A percentile compares a stretch with the other conserved stretches of the same genome.
Evolutionary conservation across 306 rosid species (phyloP).

Genomic region (Malus sylvestris): DNA sequence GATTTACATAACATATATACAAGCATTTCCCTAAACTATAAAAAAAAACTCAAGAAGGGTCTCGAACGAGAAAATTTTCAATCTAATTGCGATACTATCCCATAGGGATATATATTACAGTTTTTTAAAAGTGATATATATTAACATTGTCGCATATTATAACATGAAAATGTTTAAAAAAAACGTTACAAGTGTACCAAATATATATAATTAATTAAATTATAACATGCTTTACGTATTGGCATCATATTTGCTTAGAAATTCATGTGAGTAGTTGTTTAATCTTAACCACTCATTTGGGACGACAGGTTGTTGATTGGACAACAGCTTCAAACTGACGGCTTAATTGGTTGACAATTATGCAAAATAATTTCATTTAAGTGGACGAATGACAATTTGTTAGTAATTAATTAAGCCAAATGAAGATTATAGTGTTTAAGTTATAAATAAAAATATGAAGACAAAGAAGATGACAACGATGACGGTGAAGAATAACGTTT

Average conservation of each 20-base stretch:
- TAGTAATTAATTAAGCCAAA: neutral
- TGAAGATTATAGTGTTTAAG: neutral
- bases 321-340: neutral
- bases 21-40: neutral
- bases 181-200: no score
- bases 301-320: neutral
- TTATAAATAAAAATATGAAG: neutral
- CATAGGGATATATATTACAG: no score
- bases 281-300: neutral
- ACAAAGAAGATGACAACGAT: neutral
- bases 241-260: neutral
- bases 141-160: no score
- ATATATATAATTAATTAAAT: no score
- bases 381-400: neutral
- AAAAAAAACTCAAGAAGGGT: neutral
- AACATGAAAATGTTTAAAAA: no score
- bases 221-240: neutral
- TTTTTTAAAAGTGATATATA: no score
- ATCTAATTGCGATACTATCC: no score
- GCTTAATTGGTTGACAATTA: neutral
- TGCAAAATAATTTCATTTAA: neutral
- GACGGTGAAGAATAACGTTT: neutral
- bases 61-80: no score
- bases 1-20: neutral
- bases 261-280: neutral